These are phyloP conservation scores for Lenzites betulinus DNA, from an alignment of 768 basidiomycete species.

Conservation along the genomic window DNA sequence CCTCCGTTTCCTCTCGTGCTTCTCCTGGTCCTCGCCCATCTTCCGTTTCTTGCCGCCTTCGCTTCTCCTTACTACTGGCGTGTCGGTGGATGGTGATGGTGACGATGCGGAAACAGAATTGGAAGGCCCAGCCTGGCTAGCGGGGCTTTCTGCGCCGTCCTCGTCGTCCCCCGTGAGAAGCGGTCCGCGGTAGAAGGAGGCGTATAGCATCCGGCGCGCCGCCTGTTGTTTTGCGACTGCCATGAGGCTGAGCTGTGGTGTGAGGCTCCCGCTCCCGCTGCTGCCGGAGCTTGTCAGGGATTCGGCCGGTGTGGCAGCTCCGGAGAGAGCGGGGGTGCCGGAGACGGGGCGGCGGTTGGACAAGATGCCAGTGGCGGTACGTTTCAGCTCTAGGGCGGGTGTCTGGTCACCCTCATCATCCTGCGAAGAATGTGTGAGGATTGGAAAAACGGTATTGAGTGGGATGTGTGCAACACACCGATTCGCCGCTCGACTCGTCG, in stretches of 20 bases:
- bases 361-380: conserved; percentile 75
- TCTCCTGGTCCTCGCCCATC: conserved; percentile 6
- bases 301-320: conserved; percentile 43
- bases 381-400: conserved; percentile 38
- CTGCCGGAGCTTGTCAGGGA: conserved; percentile 30
- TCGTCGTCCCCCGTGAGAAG: conserved; percentile 49
- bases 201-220: conserved; percentile 74
- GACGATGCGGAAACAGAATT: neutral
- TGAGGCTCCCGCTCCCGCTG: conserved; percentile 19
- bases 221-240: conserved; percentile 75
- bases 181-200: conserved; percentile 80
- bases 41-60: conserved; percentile 17
- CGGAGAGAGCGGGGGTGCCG: conserved; percentile 49
- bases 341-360: conserved; percentile 64
- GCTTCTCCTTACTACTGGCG: neutral
- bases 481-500: conserved; percentile 44
- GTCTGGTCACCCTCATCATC: conserved; percentile 19
- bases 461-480: conserved; percentile 13
- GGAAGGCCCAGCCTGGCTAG: neutral
- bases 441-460: conserved; percentile 3
- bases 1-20: conserved; percentile 14
- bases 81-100: too few species aligned
- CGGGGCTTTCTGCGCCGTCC: neutral
- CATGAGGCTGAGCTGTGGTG: conserved; percentile 52
- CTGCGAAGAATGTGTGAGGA: conserved; percentile 3